Evolutionary conservation across 305 asterid species (phyloP).

Genomic region (Nicotiana rustica): DNA sequence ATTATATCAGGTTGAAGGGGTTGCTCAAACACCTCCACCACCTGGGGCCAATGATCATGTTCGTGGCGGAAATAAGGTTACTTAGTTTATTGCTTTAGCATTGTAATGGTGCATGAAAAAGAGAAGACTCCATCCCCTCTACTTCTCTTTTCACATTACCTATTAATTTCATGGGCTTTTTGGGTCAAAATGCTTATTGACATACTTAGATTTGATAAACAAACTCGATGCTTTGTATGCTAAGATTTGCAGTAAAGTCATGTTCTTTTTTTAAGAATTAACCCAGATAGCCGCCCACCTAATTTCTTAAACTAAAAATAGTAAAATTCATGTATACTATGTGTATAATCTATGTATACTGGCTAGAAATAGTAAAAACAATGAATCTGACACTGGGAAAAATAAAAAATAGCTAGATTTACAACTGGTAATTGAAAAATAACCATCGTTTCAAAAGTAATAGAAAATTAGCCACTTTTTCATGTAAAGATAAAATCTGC

Average conservation of each 20-base stretch:
- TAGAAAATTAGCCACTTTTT: no score
- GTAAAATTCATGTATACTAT: no score
- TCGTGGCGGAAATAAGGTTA: constrained; percentile 80
- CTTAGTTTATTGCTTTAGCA: background rate
- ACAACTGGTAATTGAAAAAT: no score
- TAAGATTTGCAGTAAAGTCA: background rate
- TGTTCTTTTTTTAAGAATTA: background rate
- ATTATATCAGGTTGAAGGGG: constrained; percentile 68
- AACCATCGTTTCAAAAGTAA: no score
- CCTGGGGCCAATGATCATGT: constrained; percentile 52
- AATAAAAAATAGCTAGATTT: no score
- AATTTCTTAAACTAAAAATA: no score
- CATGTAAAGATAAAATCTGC: no score
- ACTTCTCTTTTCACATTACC: background rate
- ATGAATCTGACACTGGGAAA: no score
- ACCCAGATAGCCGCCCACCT: no score
- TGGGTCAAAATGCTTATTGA: background rate
- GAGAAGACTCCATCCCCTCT: background rate
- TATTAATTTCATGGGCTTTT: background rate
- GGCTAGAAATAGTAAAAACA: no score
- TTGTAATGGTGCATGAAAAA: constrained; percentile 16
- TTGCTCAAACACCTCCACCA: constrained; percentile 58
- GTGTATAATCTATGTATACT: no score
- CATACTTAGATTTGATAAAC: background rate
- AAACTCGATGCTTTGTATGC: background rate